Base-by-base conservation (phyloP, 371 early-diverging fungal species). In the Mucor lusitanicus region DNA sequence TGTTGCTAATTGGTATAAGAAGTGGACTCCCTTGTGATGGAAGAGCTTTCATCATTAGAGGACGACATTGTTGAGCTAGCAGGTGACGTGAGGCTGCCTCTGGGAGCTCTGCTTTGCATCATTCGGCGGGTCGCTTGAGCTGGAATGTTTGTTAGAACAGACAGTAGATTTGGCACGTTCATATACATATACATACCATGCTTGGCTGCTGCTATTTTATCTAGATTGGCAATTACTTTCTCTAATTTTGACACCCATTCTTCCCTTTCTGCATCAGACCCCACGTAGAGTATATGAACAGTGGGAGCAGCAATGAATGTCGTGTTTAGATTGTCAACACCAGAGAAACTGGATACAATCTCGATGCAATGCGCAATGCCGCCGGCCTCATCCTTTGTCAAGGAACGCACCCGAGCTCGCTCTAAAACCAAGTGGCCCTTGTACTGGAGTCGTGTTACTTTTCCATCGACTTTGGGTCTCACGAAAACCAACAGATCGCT, bases 401-500 rank as follows among this genome's bases (percentile, higher is more conserved):
- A 44, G 6, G 74, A 44, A n/a, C 78, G 76, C 7, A 78, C 60
- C 8, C 73, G 61, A 33, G 78, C 76, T 56, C 78, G 61, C 39
- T 81, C 81, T 13, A 82, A 53, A 27, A 37, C 50, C 12, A 82
- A 42, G 66, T 77, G 78, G 19, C 79, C 79, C 59, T 83, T 83
- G 67, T 80, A 83, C 32, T 79, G 81, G 11, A 80, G 48, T 11
- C 67, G 33, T 3, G 76, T 74, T 30, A 39, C 42, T 57, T 65
- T 65, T 2, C 61, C 54, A 33, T 73, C 70, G 33, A 77, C 66
- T 44, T 76, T 75, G 8, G 76, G 71, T 59, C 67, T 70, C 0
- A 73, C 82, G 57, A 79, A 70, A 19, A 74, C 73, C 1, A 83
- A 68, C n/a, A 80, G 39, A 63, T 83, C 83, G 32, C 65, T 75